phyloP scores from a whole-genome alignment of 2,329 filamentous ascomycete genomes.

The Lecanicillium sp. region DNA sequence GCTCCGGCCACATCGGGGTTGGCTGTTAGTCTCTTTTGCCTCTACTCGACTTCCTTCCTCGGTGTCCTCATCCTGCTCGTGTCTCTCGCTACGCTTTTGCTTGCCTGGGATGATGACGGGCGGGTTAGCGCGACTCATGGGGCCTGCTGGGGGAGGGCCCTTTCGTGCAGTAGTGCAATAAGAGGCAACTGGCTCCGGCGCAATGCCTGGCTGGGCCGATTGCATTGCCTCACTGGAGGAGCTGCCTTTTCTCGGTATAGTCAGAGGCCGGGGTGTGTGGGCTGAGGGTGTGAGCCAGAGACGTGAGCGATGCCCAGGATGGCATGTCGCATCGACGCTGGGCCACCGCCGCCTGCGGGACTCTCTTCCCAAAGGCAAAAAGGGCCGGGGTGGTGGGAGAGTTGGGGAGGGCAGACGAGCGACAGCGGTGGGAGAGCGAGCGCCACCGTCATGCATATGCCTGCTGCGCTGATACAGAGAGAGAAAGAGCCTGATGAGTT shows the following conservation, averaged over 20 bases:
- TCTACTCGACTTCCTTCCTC: background rate
- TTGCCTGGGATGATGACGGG: conserved; percentile 2
- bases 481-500: background rate
- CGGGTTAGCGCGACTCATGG: conserved; percentile 6
- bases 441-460: conserved; percentile 12
- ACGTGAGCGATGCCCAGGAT: conserved; percentile 7
- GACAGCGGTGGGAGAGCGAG: conserved; percentile 2
- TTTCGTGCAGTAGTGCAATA: conserved; percentile 2
- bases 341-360: background rate
- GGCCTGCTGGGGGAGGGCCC: background rate
- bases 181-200: conserved; percentile 5
- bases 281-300: conserved; percentile 5
- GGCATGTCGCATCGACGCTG: conserved; percentile 13
- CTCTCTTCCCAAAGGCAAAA: too few relatives aligned
- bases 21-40: background rate
- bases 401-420: too few relatives aligned
- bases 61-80: too few relatives aligned
- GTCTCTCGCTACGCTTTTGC: background rate
- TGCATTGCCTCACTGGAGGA: background rate
- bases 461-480: background rate
- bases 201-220: background rate
- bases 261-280: background rate
- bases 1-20: conserved; percentile 9
- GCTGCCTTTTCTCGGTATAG: conserved; percentile 5
- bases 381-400: too few relatives aligned